Evolutionary conservation across 306 rosid genomes (phyloP).

Genomic region (Cucumis melo): DNA sequence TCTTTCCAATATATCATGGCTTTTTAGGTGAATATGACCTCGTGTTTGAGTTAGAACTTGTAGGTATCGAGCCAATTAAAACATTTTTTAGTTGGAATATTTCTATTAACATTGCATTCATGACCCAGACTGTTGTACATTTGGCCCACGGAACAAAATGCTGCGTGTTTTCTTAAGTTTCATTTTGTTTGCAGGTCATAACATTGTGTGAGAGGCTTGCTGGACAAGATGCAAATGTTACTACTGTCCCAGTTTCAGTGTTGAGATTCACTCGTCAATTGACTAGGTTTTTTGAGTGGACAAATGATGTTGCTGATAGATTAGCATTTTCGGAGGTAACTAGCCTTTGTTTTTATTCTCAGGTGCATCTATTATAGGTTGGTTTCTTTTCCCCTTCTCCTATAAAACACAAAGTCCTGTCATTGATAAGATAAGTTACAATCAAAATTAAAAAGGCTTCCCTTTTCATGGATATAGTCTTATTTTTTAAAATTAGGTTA

Average conservation of each 20-base stretch:
- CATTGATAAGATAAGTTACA: neutral
- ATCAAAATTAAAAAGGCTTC: neutral
- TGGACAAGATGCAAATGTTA: conserved; percentile 93
- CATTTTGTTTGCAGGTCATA: conserved; percentile 46
- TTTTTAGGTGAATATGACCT: neutral
- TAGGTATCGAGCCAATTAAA: no score
- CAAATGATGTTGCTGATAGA: conserved; percentile 93
- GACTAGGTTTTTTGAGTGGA: conserved; percentile 87
- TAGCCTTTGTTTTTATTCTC: neutral
- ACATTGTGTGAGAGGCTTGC: conserved; percentile 96
- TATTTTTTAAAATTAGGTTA: no score
- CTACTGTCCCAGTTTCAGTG: conserved; percentile 83
- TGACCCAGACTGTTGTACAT: neutral
- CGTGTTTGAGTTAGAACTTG: no score
- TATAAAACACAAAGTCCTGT: neutral
- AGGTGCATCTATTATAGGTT: neutral
- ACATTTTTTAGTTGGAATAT: neutral
- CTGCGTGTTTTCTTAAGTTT: neutral
- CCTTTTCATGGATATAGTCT: neutral
- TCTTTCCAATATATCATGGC: neutral
- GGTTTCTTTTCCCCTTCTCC: neutral
- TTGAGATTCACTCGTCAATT: conserved; percentile 81
- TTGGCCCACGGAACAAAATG: neutral
- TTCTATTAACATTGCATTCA: neutral
- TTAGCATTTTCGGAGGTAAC: conserved; percentile 91